These are phyloP conservation scores for Corylus heterophylla DNA, from an alignment of 306 rosid genomes.

Conservation along the genomic window DNA sequence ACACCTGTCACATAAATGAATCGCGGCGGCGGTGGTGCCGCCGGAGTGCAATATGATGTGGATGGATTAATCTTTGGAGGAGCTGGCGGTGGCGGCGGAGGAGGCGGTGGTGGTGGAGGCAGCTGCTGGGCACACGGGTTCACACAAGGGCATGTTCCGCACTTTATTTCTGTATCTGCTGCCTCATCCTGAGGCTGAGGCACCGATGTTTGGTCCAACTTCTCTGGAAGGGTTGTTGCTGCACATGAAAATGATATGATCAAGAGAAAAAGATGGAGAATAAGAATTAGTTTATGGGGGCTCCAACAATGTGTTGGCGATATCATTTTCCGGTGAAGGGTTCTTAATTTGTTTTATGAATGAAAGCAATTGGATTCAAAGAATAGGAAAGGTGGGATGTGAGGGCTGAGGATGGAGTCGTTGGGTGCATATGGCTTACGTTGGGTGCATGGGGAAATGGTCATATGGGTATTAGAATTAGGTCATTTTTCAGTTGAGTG, in stretches of 20 bases:
- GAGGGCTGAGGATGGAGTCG: constrained; percentile 12
- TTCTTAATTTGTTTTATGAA: constrained; percentile 2
- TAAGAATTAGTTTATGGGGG: constrained; percentile 7
- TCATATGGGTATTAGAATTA: constrained; percentile 8
- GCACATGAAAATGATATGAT: constrained; percentile 20
- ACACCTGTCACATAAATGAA: constrained; percentile 61
- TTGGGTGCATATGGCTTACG: constrained; percentile 29
- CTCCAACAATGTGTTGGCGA: constrained; percentile 28
- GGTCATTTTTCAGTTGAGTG: constrained; percentile 16
- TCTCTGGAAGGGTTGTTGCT: constrained; percentile 31
- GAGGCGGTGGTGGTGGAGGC: constrained; percentile 23
- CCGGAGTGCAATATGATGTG: constrained; percentile 27
- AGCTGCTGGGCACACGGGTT: constrained; percentile 51
- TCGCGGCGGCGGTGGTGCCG: constrained; percentile 53
- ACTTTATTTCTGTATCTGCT: constrained; percentile 50
- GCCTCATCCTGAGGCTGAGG: constrained; percentile 4
- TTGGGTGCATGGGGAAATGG: constrained; percentile 32
- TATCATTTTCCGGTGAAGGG: constrained; percentile 32
- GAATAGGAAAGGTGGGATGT: constrained; percentile 16
- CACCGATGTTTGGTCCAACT: constrained; percentile 32
- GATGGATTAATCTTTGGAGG: constrained; percentile 33
- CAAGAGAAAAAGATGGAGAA: constrained; percentile 25
- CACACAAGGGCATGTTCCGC: constrained; percentile 81
- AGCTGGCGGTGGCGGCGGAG: constrained; percentile 29
- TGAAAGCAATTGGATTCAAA: constrained; percentile 16